These are phyloP conservation scores for Curvularia eragrostidis DNA, from an alignment of 2,329 filamentous ascomycete genomes.

Conservation along the genomic window DNA sequence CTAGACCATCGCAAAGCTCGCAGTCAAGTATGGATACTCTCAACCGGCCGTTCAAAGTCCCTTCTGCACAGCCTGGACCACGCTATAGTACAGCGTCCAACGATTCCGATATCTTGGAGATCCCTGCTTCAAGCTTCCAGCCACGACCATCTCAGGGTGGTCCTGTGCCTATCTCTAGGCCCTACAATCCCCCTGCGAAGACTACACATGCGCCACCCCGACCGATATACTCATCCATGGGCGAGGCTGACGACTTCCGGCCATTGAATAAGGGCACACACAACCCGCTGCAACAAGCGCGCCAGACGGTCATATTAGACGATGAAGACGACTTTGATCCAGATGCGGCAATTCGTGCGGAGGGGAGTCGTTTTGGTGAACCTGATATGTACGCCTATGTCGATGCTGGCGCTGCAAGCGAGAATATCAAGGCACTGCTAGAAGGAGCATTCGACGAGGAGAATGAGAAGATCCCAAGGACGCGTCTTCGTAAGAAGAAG, in stretches of 20 bases:
- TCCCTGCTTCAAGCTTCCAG: constrained; percentile 45
- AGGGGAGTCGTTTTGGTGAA: constrained; percentile 59
- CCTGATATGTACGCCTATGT: constrained; percentile 67
- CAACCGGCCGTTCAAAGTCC: constrained; percentile 25
- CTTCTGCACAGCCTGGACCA: constrained; percentile 25
- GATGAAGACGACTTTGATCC: constrained; percentile 58
- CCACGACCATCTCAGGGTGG: constrained; percentile 32
- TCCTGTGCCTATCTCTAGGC: constrained; percentile 56
- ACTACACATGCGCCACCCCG: constrained; percentile 59
- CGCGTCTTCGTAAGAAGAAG: constrained; percentile 55
- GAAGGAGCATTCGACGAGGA: constrained; percentile 82
- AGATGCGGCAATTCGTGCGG: constrained; percentile 55
- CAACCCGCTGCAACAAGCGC: constrained; percentile 38
- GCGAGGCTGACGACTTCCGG: constrained; percentile 51
- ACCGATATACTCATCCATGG: constrained; percentile 61
- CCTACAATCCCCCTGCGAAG: constrained; percentile 53
- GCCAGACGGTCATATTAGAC: constrained; percentile 51
- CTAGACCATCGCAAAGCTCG: constrained; percentile 12
- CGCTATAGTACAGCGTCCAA: constrained; percentile 37
- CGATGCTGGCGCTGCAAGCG: constrained; percentile 73
- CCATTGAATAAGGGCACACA: constrained; percentile 42
- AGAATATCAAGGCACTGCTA: constrained; percentile 80
- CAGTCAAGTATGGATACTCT: constrained; percentile 10
- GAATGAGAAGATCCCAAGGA: constrained; percentile 61
- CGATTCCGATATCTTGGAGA: constrained; percentile 45